These are phyloP conservation scores for Candida labiduridarum DNA, from an alignment of 1,139 yeast genomes.

Conservation along the genomic window DNA sequence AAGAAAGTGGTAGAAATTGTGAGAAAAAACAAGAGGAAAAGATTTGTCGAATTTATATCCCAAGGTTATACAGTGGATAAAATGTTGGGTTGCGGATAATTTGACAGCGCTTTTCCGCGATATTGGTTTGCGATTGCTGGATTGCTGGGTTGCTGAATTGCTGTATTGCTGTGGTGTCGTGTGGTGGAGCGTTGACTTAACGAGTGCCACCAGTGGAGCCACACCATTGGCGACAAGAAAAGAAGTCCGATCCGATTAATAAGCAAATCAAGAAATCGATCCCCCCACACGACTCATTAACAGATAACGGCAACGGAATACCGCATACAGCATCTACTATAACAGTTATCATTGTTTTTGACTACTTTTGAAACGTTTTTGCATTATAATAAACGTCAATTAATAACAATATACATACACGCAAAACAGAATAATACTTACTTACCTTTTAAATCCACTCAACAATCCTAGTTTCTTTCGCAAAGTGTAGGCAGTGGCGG, in stretches of 20 bases:
- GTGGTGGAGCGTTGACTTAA: too few relatives aligned
- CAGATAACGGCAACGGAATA: neutral
- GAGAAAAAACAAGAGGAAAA: neutral
- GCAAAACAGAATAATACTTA: neutral
- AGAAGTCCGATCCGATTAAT: neutral
- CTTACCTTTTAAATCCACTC: slow-evolving; percentile 3
- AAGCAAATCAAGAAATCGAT: neutral
- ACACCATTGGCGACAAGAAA: neutral
- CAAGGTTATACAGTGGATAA: neutral
- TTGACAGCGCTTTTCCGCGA: too few relatives aligned
- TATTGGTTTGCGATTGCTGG: too few relatives aligned
- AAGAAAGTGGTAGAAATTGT: neutral
- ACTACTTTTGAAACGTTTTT: neutral
- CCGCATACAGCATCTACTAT: neutral
- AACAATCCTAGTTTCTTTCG: slow-evolving; percentile 4
- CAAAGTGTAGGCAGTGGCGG: neutral
- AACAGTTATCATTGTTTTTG: neutral
- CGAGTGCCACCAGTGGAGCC: neutral
- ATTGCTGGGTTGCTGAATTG: too few relatives aligned
- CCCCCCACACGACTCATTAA: neutral
- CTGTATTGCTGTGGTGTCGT: too few relatives aligned
- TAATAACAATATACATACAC: neutral
- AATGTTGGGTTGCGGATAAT: neutral
- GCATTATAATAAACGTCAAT: neutral
- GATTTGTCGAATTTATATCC: neutral